These are phyloP conservation scores for Debaryomyces sp. DNA, from an alignment of 1,139 yeast genomes.

Conservation along the genomic window DNA sequence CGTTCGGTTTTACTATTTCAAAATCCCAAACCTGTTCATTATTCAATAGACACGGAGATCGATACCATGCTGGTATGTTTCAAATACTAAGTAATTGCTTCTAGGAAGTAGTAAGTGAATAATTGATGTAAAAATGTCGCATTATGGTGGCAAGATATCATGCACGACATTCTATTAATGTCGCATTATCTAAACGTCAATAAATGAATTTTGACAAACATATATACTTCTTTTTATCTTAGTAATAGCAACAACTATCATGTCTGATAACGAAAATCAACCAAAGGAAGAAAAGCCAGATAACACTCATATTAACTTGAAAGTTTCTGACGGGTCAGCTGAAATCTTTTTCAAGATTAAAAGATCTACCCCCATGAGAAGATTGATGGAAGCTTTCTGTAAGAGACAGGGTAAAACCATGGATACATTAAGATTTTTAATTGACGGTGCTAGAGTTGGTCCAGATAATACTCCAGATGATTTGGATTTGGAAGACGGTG, in stretches of 20 bases:
- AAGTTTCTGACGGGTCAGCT: constrained; percentile 90
- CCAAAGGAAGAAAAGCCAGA: constrained; percentile 65
- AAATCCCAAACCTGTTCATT: not conserved
- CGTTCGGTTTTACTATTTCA: not conserved
- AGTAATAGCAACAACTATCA: constrained; percentile 11
- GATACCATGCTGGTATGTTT: not conserved
- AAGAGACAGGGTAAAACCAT: constrained; percentile 94
- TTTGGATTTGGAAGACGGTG: constrained; percentile 92
- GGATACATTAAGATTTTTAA: constrained; percentile 81
- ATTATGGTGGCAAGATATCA: not conserved
- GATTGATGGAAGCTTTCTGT: constrained; percentile 97
- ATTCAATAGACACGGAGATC: not conserved
- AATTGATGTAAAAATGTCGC: constrained; percentile 6
- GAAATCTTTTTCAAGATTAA: constrained; percentile 97
- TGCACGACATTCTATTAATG: constrained; percentile 8
- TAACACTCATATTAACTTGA: constrained; percentile 82
- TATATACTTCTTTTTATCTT: not conserved
- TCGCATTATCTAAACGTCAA: constrained; percentile 5
- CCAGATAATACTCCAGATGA: constrained; percentile 92
- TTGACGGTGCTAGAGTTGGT: constrained; percentile 89
- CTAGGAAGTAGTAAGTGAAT: not conserved
- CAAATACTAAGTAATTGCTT: not conserved
- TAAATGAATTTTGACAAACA: not conserved
- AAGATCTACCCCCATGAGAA: constrained; percentile 86
- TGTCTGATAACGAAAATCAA: constrained; percentile 37